Conservation (phyloP, 164 flowering plant genomes). For the Tetracentron sinense region DNA sequence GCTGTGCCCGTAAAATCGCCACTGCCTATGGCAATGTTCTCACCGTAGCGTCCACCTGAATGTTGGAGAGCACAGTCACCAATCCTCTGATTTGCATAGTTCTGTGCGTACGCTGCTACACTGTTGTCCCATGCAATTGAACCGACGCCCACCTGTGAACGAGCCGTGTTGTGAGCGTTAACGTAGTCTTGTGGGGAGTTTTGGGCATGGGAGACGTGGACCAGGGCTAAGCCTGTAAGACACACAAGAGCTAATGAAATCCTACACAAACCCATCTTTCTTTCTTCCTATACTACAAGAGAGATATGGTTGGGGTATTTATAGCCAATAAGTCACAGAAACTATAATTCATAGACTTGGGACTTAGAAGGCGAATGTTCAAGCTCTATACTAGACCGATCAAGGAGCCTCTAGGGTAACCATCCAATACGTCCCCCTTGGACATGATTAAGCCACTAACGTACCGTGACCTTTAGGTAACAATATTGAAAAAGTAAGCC, state of each 20-base stretch:
- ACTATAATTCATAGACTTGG: no score
- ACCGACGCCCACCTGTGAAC: constrained; percentile 32
- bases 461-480: no score
- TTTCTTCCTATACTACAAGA: no score
- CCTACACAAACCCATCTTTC: neutral
- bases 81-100: constrained; percentile 13
- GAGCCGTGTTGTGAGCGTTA: constrained; percentile 34
- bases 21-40: constrained; percentile 25
- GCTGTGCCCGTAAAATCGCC: constrained; percentile 9
- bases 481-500: no score
- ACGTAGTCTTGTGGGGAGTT: constrained; percentile 28
- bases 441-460: no score
- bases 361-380: no score
- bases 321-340: no score
- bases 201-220: constrained; percentile 24
- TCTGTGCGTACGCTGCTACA: constrained; percentile 28
- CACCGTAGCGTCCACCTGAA: constrained; percentile 26
- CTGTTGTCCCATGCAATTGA: constrained; percentile 33
- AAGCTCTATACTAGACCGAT: no score
- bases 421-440: no score
- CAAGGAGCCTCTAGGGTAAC: no score
- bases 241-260: constrained; percentile 4
- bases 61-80: constrained; percentile 23
- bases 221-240: constrained; percentile 10
- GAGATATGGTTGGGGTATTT: no score